Conservation (phyloP, 1,139 yeast genomes). For the Magnusiomyces fungicola region DNA sequence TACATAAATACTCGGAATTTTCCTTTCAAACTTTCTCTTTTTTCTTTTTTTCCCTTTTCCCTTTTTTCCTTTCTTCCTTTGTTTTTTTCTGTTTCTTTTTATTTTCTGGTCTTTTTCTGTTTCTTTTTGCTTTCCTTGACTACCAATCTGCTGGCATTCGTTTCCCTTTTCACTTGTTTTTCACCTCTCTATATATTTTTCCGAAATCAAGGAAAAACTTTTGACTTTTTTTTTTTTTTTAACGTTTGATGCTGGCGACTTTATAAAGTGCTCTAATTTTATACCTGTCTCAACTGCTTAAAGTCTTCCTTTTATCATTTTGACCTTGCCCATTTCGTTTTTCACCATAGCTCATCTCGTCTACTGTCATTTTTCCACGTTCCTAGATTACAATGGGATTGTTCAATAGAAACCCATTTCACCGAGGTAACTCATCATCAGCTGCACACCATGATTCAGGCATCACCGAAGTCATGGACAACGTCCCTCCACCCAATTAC, state of each 20-base stretch:
- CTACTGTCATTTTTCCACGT: background rate
- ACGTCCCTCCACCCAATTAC: background rate
- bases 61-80: background rate
- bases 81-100: background rate
- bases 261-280: background rate
- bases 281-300: background rate
- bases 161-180: background rate
- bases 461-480: constrained; percentile 45
- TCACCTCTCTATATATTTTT: no score
- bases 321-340: background rate
- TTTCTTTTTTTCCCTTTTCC: background rate
- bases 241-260: background rate
- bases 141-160: background rate
- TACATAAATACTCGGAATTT: no score
- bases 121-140: background rate
- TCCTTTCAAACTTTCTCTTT: background rate
- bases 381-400: background rate
- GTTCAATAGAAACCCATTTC: background rate
- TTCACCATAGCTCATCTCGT: no score
- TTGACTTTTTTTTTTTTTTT: background rate
- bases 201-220: background rate
- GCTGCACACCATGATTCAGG: constrained; percentile 57
- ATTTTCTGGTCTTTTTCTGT: background rate
- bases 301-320: background rate
- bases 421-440: constrained; percentile 37